Evolutionary conservation across 768 basidiomycete genomes (phyloP).

Genomic region (Chalciporus chontae): DNA sequence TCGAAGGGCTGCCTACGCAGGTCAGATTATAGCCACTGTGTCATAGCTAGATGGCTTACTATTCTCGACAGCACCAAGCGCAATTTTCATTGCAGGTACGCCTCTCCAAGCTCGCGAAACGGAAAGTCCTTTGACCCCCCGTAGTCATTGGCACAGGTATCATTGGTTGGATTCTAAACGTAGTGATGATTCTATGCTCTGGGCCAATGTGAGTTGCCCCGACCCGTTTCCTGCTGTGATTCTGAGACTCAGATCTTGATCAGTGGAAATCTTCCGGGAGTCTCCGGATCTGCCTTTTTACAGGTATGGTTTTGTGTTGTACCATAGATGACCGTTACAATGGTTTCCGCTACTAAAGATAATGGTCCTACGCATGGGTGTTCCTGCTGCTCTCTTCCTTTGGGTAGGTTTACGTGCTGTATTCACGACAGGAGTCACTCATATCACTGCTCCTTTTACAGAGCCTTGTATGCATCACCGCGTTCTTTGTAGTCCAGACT

Average conservation of each 20-base stretch:
- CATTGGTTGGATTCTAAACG: constrained; percentile 84
- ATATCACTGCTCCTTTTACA: constrained; percentile 17
- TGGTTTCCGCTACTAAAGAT: constrained; percentile 42
- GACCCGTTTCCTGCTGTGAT: not conserved
- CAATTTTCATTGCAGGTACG: constrained; percentile 55
- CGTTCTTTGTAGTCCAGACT: constrained; percentile 81
- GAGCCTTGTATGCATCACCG: constrained; percentile 78
- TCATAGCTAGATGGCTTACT: not conserved
- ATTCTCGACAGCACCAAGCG: constrained; percentile 42
- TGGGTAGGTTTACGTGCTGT: constrained; percentile 49
- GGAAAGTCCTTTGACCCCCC: not conserved
- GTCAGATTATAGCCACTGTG: constrained; percentile 32
- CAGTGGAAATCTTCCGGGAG: constrained; percentile 63
- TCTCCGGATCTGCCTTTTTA: constrained; percentile 70
- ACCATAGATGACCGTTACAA: not conserved
- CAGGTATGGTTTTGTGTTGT: constrained; percentile 37
- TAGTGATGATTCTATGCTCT: constrained; percentile 81
- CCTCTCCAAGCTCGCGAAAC: not conserved
- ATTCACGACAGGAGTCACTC: not conserved
- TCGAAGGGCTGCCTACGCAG: constrained; percentile 73
- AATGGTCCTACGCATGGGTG: constrained; percentile 73
- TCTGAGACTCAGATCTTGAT: not conserved
- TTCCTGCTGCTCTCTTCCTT: constrained; percentile 67
- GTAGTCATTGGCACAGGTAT: constrained; percentile 71
- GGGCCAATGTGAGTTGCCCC: constrained; percentile 56